Evolutionary conservation across 768 basidiomycete species (phyloP).

Genomic region (Auricularia heimuer): DNA sequence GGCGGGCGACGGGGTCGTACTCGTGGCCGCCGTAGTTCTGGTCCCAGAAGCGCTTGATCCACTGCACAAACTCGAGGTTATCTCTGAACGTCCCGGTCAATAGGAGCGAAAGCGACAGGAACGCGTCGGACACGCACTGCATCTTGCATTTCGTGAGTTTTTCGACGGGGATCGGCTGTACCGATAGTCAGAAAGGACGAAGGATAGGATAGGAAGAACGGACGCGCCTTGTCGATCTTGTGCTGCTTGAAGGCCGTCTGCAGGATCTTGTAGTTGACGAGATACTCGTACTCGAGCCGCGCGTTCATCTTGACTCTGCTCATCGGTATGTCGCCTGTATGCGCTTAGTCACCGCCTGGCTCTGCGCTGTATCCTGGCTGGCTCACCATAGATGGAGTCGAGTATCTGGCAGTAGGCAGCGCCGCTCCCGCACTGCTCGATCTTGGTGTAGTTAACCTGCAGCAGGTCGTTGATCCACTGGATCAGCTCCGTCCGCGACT

Average conservation of each 20-base stretch:
- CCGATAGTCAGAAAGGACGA: not conserved
- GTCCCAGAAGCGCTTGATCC: conserved; percentile 96
- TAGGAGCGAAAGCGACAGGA: not conserved
- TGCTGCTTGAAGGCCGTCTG: conserved; percentile 87
- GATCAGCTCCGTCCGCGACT: conserved; percentile 79
- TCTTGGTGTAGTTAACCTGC: conserved; percentile 81
- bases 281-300: conserved; percentile 90
- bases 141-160: conserved; percentile 95
- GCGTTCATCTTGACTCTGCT: conserved; percentile 89
- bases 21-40: conserved; percentile 76
- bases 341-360: not conserved
- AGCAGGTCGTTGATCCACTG: conserved; percentile 93
- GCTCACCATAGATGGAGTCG: conserved; percentile 85
- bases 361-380: no score
- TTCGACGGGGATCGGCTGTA: conserved; percentile 89
- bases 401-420: conserved; percentile 92
- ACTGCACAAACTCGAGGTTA: conserved; percentile 97
- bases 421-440: conserved; percentile 86
- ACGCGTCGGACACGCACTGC: conserved; percentile 55
- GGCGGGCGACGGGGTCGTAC: conserved; percentile 77
- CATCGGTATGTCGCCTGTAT: conserved; percentile 85
- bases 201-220: conserved; percentile 1
- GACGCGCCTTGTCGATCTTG: conserved; percentile 83
- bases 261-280: conserved; percentile 92
- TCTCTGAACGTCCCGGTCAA: conserved; percentile 41